Percentiles rank a stretch among this genome's conserved stretches.
Evolutionary conservation across 169 alveolate genomes (phyloP).

Genomic region (Miamiensis avidus): DNA sequence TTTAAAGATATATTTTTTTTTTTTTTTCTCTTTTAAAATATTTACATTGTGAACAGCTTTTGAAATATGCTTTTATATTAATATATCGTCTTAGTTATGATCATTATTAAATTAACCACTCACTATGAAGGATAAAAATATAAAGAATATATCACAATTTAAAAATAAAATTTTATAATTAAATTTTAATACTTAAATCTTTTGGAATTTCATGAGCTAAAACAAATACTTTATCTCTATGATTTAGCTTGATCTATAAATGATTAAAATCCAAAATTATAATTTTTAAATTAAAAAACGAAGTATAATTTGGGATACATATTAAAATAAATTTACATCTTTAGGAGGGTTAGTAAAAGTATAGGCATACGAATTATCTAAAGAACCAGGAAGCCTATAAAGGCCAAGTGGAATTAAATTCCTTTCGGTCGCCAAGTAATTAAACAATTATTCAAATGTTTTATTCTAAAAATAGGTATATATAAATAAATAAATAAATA

Average conservation of each 20-base stretch:
- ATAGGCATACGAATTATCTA: constrained; percentile 82
- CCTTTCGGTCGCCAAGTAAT: constrained; percentile 68
- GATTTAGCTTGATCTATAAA: constrained; percentile 70
- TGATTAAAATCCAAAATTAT: too few relatives aligned
- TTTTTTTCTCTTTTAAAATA: constrained; percentile 4
- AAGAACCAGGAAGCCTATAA: constrained; percentile 81
- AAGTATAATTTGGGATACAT: not conserved
- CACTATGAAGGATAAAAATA: not conserved
- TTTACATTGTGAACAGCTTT: constrained; percentile 7
- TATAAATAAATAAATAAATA: too few relatives aligned
- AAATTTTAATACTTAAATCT: constrained; percentile 47
- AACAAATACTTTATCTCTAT: constrained; percentile 81
- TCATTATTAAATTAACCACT: constrained; percentile 1
- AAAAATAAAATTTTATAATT: not conserved
- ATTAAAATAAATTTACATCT: not conserved
- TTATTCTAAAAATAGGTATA: constrained; percentile 47
- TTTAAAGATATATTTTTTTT: constrained; percentile 6
- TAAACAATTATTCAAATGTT: constrained; percentile 76
- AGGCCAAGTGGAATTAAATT: constrained; percentile 74
- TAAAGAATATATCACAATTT: not conserved
- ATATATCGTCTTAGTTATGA: not conserved
- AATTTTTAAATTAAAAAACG: not conserved
- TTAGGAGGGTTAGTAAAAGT: constrained; percentile 78
- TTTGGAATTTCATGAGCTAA: constrained; percentile 66
- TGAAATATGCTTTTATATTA: not conserved